Conservation (phyloP, 345 rosid species). For the Salix udensis region DNA sequence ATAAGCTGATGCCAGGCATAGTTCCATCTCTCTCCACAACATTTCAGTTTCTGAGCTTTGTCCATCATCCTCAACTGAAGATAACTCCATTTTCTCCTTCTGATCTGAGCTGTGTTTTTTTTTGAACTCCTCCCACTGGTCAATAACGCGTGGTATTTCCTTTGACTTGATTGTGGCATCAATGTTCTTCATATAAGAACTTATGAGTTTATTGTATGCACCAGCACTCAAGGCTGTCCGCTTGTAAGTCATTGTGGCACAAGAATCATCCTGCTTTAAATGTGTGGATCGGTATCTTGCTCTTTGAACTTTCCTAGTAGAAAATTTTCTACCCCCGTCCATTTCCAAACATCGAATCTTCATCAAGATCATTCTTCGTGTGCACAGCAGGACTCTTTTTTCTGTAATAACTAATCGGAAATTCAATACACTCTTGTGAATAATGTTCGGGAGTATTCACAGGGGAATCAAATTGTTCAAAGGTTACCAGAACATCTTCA, state of each 20-base stretch:
- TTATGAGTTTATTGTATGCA: constrained; percentile 66
- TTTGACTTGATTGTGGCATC: constrained; percentile 45
- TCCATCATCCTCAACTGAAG: constrained; percentile 44
- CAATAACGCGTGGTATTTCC: constrained; percentile 51
- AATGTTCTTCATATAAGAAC: constrained; percentile 68
- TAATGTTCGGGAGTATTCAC: constrained; percentile 22
- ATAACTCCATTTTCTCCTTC: constrained; percentile 29
- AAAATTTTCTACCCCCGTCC: constrained; percentile 36
- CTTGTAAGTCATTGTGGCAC: constrained; percentile 33
- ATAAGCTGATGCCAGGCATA: constrained; percentile 68
- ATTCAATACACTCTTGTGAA: constrained; percentile 23
- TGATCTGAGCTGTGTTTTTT: constrained; percentile 24
- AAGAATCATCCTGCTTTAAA: constrained; percentile 20
- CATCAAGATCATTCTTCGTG: constrained; percentile 24
- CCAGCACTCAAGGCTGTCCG: constrained; percentile 61
- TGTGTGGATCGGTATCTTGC: constrained; percentile 15
- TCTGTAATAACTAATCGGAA: constrained; percentile 25
- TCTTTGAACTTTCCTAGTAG: constrained; percentile 24
- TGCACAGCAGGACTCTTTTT: constrained; percentile 9
- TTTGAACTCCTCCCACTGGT: constrained; percentile 70
- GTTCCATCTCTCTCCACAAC: constrained; percentile 91
- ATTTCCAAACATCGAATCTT: constrained; percentile 44
- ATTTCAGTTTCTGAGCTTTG: constrained; percentile 67
- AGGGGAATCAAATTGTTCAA: constrained; percentile 34
- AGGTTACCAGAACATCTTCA: constrained; percentile 30